A percentile compares a stretch with the other conserved stretches of the same genome.
Conservation (phyloP, 2,329 filamentous ascomycete species). For the Hypoxylon sp. region DNA sequence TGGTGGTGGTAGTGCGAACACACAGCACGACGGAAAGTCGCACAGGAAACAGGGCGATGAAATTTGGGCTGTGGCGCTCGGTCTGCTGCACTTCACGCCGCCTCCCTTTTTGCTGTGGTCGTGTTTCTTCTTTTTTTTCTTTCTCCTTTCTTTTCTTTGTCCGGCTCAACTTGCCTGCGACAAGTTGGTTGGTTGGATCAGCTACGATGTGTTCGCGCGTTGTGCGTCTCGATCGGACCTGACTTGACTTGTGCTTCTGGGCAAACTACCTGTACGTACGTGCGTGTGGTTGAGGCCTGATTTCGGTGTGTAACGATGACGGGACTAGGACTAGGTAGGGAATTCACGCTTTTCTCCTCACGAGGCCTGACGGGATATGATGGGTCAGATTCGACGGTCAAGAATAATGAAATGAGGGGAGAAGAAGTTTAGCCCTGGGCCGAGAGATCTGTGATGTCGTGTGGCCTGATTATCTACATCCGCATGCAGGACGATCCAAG, state of each 20-base stretch:
- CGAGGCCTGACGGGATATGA: constrained; percentile 14
- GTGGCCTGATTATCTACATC: constrained; percentile 40
- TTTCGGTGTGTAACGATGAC: constrained; percentile 18
- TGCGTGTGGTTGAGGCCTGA: constrained; percentile 15
- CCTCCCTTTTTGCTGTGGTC: background rate
- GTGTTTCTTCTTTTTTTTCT: background rate
- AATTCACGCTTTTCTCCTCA: constrained; percentile 8
- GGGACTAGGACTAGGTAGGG: background rate
- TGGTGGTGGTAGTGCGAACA: constrained; percentile 7
- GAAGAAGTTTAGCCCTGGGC: background rate
- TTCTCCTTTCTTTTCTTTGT: constrained; percentile 1
- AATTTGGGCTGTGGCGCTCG: constrained; percentile 10
- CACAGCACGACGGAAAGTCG: constrained; percentile 31
- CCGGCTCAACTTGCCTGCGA: constrained; percentile 18
- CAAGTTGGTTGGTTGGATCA: constrained; percentile 22
- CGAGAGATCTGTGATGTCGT: constrained; percentile 29
- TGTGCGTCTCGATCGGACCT: constrained; percentile 32
- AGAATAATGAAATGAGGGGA: background rate
- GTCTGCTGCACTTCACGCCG: background rate
- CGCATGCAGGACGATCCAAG: constrained; percentile 27
- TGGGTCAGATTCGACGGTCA: constrained; percentile 17
- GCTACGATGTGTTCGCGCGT: constrained; percentile 29
- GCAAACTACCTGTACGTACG: background rate
- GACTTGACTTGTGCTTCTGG: constrained; percentile 7
- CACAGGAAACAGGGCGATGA: constrained; percentile 14